Evolutionary conservation across 2,329 filamentous ascomycete species (phyloP), one percentile per base, ranked within the genome.

Genomic region (Fusarium begoniae): DNA sequence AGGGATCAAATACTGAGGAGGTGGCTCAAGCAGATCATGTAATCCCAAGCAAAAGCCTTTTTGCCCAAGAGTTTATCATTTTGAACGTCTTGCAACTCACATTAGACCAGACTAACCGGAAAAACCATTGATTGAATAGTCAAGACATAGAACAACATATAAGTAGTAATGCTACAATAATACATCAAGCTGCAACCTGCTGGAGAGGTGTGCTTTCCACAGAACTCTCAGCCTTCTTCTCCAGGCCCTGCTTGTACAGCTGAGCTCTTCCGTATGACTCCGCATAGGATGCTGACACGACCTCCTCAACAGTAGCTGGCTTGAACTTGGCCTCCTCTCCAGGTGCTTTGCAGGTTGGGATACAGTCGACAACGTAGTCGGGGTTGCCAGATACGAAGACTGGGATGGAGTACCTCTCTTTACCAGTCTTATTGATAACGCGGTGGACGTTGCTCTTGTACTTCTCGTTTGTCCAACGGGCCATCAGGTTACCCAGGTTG

Each of bases 391-490:
- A 86, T 63, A 89, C 86, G 78, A 90, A 90, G 58, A 90, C 86
- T 1, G 88, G 87, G n/a, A 90, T 82, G 12, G 85, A 88, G 75
- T 89, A 90, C 43, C 89, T 83, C 75, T 89, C 85, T 15, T 80
- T 81, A 4, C 81, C 82, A 6, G 84, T 85, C 48, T 82, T 82
- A 80, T 90, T 90, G 71, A 90, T 85, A 32, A 90, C 88, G 13
- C 88, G 82, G 76, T 90, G 89, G 8, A 88, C 78, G 55, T 84
- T 88, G 74, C 85, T 87, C 75, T 85, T 86, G 80, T 89, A 90
- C 54, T 82, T 79, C 22, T 85, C 84, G 60, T 86, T 85, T 20
- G 87, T 89, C 86, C 87, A 88, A 18, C 82, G 77, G 69, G 82
- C 80, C 68, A 89, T 79, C 74, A 88, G 82, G 69, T 89, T 85